Base-by-base conservation (phyloP, 1,284 basidiomycete genomes). In the Rhizopogon hawkerae region DNA sequence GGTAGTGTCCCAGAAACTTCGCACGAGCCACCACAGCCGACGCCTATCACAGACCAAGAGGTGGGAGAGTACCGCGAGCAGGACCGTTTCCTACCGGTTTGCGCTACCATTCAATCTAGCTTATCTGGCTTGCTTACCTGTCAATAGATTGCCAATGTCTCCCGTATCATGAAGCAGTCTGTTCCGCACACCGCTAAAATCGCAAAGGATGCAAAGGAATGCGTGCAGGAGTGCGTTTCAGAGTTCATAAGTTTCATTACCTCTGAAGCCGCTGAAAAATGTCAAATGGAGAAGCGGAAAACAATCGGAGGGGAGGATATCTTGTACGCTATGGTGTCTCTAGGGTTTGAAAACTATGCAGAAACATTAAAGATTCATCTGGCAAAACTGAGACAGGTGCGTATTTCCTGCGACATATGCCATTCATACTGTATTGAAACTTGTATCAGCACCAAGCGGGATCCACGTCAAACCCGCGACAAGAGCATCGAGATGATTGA, bases 161-260 rank as follows among this genome's bases (percentile, higher is more conserved):
- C 91, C 13, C 79, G 93, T 3, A 93, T 97, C 60, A 97, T 97
- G 93, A 96, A 96, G 64, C 73, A 82, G 33, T 77, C 88, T 2
- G 81, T 97, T 2, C 93, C 93, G 0, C 74, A 83, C 1, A 89
- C 89, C n/a, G 91, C 92, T 16, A 97, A 97, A 70, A 94, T 97
- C 58, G 90, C 92, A 2, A 95, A 95, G 66, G 93, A 96, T 69
- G 91, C 93, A 21, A 97, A 97, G 66, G 92, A 96, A 69, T 92
- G 89, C 67, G 90, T 96, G 41, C 93, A 96, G 68, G 92, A 95
- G 68, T 95, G 92, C 69, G 91, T 95, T 45, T 92, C 88, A 36
- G 94, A 97, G 72, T 93, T 95, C 70, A 96, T 97, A 66, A 85
- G 83, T 59, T 97, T 96, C 73, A 90, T 97, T 66, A 93, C 91